These are phyloP conservation scores for Podospora didyma DNA, from an alignment of 495 filamentous ascomycete species.

Conservation along the genomic window DNA sequence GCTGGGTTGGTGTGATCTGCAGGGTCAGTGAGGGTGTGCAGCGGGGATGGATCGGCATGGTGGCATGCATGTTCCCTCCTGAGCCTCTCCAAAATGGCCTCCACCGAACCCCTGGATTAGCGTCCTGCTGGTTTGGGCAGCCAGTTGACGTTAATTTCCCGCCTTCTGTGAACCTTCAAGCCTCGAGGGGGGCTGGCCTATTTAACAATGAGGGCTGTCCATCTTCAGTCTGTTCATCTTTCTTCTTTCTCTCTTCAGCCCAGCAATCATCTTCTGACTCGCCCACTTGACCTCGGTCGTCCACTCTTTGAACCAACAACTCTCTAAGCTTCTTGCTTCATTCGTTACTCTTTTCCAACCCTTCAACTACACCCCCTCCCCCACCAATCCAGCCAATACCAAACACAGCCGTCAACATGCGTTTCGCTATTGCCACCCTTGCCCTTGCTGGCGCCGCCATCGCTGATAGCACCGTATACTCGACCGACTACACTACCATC, in stretches of 20 bases:
- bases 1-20: not conserved
- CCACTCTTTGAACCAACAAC: slow-evolving; percentile 53
- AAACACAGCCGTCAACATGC: slow-evolving; percentile 50
- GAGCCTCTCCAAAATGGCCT: slow-evolving; percentile 9
- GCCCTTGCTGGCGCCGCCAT: slow-evolving; percentile 50
- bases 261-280: slow-evolving; percentile 46
- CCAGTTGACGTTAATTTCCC: slow-evolving; percentile 32
- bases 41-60: slow-evolving; percentile 13
- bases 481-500: slow-evolving; percentile 53
- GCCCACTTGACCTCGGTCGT: slow-evolving; percentile 54
- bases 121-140: slow-evolving; percentile 18
- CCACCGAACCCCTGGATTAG: slow-evolving; percentile 34
- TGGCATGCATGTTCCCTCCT: slow-evolving; percentile 1
- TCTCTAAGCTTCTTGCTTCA: slow-evolving; percentile 40
- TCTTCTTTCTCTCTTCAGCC: slow-evolving; percentile 40
- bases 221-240: slow-evolving; percentile 22
- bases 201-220: slow-evolving; percentile 27
- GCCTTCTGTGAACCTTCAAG: slow-evolving; percentile 2
- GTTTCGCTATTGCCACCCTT: slow-evolving; percentile 45
- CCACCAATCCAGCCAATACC: slow-evolving; percentile 22
- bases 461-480: slow-evolving; percentile 50
- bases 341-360: slow-evolving; percentile 30
- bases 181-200: slow-evolving; percentile 12
- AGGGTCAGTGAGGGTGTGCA: not conserved
- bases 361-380: slow-evolving; percentile 19